phyloP scores from a whole-genome alignment of 495 filamentous ascomycete species.

The Neurospora sp. region DNA sequence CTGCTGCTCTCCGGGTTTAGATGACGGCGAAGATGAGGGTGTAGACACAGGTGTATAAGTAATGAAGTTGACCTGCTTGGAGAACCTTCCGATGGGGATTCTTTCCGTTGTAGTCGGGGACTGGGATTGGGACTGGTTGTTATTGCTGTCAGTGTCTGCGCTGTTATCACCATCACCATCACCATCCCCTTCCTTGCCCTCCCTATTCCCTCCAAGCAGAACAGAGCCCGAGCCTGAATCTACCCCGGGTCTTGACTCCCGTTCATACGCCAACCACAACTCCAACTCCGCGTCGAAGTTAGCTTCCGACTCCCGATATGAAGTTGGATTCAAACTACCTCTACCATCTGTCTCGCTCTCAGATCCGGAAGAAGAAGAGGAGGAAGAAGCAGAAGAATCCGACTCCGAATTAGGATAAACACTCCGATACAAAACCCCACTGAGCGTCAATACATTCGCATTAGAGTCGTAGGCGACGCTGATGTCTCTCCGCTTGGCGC shows the following conservation, averaged over 20 bases:
- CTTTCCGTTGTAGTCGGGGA: neutral
- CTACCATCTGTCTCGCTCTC: neutral
- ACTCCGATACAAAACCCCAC: slow-evolving; percentile 55
- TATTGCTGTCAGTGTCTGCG: neutral
- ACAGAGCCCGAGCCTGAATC: neutral
- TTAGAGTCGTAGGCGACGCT: slow-evolving; percentile 66
- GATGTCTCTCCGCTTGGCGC: slow-evolving; percentile 68
- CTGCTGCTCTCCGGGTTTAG: neutral
- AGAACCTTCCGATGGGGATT: neutral
- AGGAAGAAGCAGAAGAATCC: neutral
- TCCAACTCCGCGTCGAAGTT: neutral
- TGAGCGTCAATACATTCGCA: slow-evolving; percentile 50
- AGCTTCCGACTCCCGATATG: neutral
- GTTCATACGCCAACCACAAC: neutral
- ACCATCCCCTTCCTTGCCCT: neutral
- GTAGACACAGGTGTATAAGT: neutral
- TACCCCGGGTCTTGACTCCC: neutral
- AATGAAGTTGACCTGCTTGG: neutral
- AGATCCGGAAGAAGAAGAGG: neutral
- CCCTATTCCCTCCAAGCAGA: neutral
- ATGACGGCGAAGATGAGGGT: neutral
- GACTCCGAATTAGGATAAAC: neutral
- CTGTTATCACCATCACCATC: too few species aligned
- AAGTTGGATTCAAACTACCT: neutral
- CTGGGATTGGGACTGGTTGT: neutral